These are phyloP conservation scores for Dryadomyces quercivorus DNA, from an alignment of 2,329 filamentous ascomycete species.

Conservation along the genomic window DNA sequence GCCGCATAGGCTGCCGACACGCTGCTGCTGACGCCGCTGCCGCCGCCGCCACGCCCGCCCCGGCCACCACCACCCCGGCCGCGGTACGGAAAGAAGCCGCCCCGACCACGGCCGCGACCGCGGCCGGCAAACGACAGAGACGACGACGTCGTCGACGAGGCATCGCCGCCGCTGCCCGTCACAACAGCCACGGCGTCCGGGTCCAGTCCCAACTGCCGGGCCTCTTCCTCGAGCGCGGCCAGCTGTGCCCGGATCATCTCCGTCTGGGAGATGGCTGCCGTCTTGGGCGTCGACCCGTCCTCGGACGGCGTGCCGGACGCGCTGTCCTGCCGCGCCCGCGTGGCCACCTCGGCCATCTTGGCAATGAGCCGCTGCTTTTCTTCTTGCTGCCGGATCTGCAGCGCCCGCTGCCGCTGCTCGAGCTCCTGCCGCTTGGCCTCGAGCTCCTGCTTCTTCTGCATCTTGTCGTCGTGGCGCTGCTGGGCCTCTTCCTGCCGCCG, in stretches of 20 bases:
- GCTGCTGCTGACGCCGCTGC: conserved; percentile 25
- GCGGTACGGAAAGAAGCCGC: conserved; percentile 2
- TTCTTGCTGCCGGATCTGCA: conserved; percentile 50
- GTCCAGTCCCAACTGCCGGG: conserved; percentile 56
- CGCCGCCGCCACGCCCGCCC: conserved; percentile 12
- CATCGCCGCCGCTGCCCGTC: conserved; percentile 9
- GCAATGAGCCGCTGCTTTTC: conserved; percentile 51
- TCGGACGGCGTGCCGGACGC: background rate
- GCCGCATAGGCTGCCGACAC: conserved; percentile 44
- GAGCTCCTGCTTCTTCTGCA: conserved; percentile 48
- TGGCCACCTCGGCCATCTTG: conserved; percentile 37
- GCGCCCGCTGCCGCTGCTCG: conserved; percentile 49
- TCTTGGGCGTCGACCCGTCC: background rate
- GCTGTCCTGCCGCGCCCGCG: conserved; percentile 1
- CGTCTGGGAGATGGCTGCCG: conserved; percentile 32
- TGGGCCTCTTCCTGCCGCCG: conserved; percentile 62
- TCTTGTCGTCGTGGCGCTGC: conserved; percentile 52
- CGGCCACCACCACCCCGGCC: conserved; percentile 17
- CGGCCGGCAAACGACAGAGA: conserved; percentile 15
- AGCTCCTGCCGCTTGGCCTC: conserved; percentile 47
- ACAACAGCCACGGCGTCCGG: conserved; percentile 25
- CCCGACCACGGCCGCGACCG: conserved; percentile 15
- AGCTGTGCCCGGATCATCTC: conserved; percentile 59
- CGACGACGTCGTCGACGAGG: conserved; percentile 16
- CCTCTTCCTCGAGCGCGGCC: conserved; percentile 61